Base-by-base conservation (phyloP, 306 rosid genomes). In the Rubus idaeus region DNA sequence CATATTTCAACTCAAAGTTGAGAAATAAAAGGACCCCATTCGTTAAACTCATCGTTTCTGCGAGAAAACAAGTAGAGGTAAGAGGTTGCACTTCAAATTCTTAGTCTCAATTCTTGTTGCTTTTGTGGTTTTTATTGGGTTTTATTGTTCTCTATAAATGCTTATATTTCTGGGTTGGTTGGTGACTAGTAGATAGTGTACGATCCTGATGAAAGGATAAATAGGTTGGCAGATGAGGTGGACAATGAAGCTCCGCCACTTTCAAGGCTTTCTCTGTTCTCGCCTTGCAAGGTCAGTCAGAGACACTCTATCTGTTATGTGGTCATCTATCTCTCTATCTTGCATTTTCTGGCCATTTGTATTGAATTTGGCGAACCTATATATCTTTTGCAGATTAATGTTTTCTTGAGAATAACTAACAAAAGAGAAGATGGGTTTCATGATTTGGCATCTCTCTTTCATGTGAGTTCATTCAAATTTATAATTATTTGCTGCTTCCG, bases 391-490 rank as follows among this genome's bases (percentile, higher is more conserved):
- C 75, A 70, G 76, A 72, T 72, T 56, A 95, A 95, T 87, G 91
- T 95, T 83, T 95, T 95, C 83, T 79, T 95, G 87, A 90, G 97
- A 85, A 92, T 95, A 82, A 95, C 97, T 57, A 81, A 82, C 86
- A 95, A 90, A 84, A 90, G 98, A 86, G 89, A 86, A 82, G 98
- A 95, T 86, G 98, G 98, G 71, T 95, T 83, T 85, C 98, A 95
- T 88, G 97, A 92, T 87, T 90, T 95, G 88, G 98, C 98, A 39
- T 95, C 98, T 57, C 87, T 95, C 44, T 95, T 95, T 81, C 98
- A 95, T 78, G 98, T 94, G 87, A 87, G 96, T 83, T 68, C 57
- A 30, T 30, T 30, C 35, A 30, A 30, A 30, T 30, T 30, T 30
- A 30, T 30, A 30, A 30, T 30, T 30, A 30, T 30, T 30, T 30